These are phyloP conservation scores for Cyphellophora europaea DNA, from an alignment of 2,329 filamentous ascomycete species.

Conservation along the genomic window DNA sequence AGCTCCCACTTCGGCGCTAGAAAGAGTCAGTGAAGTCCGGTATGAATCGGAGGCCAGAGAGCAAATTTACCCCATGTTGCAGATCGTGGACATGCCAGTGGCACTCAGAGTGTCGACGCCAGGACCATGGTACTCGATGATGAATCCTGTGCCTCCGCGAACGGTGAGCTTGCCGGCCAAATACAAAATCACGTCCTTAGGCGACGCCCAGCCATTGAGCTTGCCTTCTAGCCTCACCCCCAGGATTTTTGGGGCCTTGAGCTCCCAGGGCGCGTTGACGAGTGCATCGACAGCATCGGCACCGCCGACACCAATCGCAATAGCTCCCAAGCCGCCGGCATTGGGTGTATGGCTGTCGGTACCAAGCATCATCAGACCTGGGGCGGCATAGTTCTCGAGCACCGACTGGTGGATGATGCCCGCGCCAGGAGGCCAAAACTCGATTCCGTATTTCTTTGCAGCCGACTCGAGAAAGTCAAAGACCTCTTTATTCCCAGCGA, in stretches of 20 bases:
- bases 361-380: slow-evolving; percentile 96
- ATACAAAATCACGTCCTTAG: slow-evolving; percentile 90
- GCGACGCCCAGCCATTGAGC: slow-evolving; percentile 82
- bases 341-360: slow-evolving; percentile 98
- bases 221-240: slow-evolving; percentile 77
- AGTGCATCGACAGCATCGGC: slow-evolving; percentile 95
- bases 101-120: slow-evolving; percentile 82
- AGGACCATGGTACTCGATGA: slow-evolving; percentile 89
- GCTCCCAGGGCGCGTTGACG: slow-evolving; percentile 92
- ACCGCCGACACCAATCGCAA: slow-evolving; percentile 94
- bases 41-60: too few relatives aligned
- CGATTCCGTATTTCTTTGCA: slow-evolving; percentile 81
- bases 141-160: slow-evolving; percentile 82
- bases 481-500: slow-evolving; percentile 88
- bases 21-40: too few relatives aligned
- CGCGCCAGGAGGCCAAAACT: slow-evolving; percentile 90
- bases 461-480: slow-evolving; percentile 96
- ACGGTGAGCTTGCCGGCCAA: slow-evolving; percentile 87
- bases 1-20: slow-evolving; percentile 75
- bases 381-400: slow-evolving; percentile 94
- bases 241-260: slow-evolving; percentile 86
- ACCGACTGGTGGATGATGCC: slow-evolving; percentile 98
- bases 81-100: slow-evolving; percentile 87
- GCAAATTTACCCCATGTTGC: slow-evolving; percentile 95
- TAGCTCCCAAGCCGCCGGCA: slow-evolving; percentile 84